These are phyloP conservation scores for Knufia petricola DNA, from an alignment of 2,329 filamentous ascomycete species.

Conservation along the genomic window DNA sequence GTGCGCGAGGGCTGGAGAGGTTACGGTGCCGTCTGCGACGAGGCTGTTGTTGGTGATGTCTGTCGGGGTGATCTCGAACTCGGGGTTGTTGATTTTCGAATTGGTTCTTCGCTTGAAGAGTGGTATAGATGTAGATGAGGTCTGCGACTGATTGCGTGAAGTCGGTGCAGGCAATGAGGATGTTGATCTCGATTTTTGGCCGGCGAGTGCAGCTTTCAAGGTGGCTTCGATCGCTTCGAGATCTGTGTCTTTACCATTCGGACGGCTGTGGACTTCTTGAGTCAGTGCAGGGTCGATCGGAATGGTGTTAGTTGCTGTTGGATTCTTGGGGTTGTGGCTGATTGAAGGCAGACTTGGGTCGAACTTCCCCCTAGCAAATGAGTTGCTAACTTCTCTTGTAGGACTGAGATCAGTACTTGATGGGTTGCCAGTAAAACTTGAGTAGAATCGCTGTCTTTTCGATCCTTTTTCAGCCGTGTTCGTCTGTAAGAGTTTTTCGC, in stretches of 20 bases:
- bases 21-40: neutral
- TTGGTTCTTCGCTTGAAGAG: neutral
- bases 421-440: neutral
- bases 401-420: neutral
- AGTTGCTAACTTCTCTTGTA: neutral
- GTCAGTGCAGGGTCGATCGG: neutral
- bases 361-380: neutral
- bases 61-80: neutral
- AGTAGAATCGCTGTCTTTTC: constrained; percentile 6
- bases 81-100: neutral
- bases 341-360: neutral
- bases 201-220: neutral
- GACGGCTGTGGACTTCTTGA: neutral
- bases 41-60: neutral
- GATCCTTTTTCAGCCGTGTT: neutral
- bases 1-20: neutral
- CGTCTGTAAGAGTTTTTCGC: neutral
- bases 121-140: neutral
- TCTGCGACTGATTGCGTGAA: neutral
- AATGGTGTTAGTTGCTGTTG: neutral
- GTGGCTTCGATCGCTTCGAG: constrained; percentile 6
- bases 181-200: neutral
- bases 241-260: neutral
- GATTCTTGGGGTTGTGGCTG: neutral
- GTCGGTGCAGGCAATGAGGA: neutral